A percentile compares a stretch with the other conserved stretches of the same genome.
These are phyloP conservation scores for Cucumis cinereus DNA, from an alignment of 306 rosid species.

Conservation along the genomic window DNA sequence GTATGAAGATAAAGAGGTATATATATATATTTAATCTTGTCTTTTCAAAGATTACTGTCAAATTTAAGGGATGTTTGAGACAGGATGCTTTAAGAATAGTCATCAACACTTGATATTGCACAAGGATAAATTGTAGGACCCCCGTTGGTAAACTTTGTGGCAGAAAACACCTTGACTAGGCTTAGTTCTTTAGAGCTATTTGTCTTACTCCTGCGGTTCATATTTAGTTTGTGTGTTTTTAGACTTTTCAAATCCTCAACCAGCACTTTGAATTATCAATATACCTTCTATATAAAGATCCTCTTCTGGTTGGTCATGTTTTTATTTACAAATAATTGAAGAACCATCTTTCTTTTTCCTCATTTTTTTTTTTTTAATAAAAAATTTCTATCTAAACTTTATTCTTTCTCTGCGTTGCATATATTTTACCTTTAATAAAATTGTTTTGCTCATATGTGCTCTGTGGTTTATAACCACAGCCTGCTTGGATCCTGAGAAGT, in stretches of 20 bases:
- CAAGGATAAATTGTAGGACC: not conserved
- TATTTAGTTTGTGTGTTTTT: not conserved
- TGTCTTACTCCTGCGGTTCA: not conserved
- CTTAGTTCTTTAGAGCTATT: not conserved
- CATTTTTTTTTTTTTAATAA: too few species aligned
- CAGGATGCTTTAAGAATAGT: not conserved
- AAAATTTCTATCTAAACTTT: not conserved
- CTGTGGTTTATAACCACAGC: constrained; percentile 25
- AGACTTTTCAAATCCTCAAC: not conserved
- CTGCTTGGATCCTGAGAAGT: constrained; percentile 62
- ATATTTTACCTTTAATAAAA: not conserved
- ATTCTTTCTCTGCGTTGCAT: not conserved
- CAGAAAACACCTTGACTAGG: not conserved
- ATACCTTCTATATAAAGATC: not conserved
- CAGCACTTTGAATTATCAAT: not conserved
- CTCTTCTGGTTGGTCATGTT: not conserved
- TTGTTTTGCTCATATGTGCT: not conserved
- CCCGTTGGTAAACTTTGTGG: not conserved
- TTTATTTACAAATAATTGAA: not conserved
- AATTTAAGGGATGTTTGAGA: not conserved
- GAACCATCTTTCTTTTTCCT: not conserved
- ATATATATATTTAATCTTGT: too few species aligned
- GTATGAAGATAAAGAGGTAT: not conserved
- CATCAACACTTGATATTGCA: not conserved
- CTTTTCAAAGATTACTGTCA: not conserved